phyloP scores from a whole-genome alignment of 345 rosid genomes.

The Geranium brycei region DNA sequence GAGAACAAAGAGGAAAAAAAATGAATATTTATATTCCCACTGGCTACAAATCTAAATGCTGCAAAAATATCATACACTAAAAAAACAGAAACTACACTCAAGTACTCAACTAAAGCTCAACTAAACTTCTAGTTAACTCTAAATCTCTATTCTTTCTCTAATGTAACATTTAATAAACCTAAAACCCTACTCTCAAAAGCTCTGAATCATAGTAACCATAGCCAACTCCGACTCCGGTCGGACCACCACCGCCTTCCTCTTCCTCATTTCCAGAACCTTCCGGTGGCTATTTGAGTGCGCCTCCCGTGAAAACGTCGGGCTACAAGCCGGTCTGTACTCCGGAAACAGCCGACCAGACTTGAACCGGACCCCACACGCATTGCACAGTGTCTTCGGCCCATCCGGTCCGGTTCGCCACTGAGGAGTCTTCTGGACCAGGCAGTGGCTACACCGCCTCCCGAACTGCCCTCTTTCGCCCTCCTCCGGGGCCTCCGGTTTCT shows the following conservation, averaged over 20 bases:
- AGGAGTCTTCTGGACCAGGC: slow-evolving; percentile 35
- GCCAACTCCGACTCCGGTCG: slow-evolving; percentile 6
- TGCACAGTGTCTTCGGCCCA: slow-evolving; percentile 37
- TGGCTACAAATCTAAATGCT: too few species aligned
- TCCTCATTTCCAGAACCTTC: slow-evolving; percentile 37
- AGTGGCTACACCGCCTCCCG: slow-evolving; percentile 37
- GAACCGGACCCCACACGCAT: slow-evolving; percentile 38
- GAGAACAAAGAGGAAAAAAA: too few species aligned
- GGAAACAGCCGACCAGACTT: slow-evolving; percentile 40
- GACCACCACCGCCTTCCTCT: slow-evolving; percentile 20
- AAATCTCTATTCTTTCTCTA: too few species aligned
- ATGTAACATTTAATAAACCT: too few species aligned
- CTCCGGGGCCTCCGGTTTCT: not conserved
- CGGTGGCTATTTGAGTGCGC: slow-evolving; percentile 37
- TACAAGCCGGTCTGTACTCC: slow-evolving; percentile 41
- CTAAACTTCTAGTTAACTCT: too few species aligned
- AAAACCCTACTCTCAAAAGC: slow-evolving; percentile 5
- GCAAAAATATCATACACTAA: too few species aligned
- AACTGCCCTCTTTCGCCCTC: not conserved
- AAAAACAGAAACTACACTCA: too few species aligned
- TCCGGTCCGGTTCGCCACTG: slow-evolving; percentile 38
- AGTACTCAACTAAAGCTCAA: too few species aligned
- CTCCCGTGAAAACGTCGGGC: slow-evolving; percentile 31
- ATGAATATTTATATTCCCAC: too few species aligned
- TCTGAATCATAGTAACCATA: slow-evolving; percentile 2